Evolutionary conservation across 2,329 filamentous ascomycete species (phyloP), one percentile per base, ranked within the genome.

Genomic region (Cladosporium sp.): DNA sequence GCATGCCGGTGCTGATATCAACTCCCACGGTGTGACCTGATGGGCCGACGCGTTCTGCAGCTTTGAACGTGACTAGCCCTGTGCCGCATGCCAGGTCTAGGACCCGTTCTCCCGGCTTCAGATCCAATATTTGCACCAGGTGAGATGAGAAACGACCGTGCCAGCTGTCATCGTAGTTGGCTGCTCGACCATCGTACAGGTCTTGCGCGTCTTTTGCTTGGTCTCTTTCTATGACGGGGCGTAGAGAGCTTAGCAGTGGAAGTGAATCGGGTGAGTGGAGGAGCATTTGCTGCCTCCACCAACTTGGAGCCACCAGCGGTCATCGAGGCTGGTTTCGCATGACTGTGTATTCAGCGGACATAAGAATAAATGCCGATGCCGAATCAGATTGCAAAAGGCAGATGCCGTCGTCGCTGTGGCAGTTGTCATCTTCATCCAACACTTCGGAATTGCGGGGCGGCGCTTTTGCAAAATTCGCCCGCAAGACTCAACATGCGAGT

Each of bases 81-180:
- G 81, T 83, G 4, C 81, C 80, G 67, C 80, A 82, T 6, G 80
- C 81, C 18, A 83, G 73, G 64, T 83, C 81, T 14, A 83, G 76
- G n/a, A 83, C 70, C 26, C 76, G 66, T 60, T 81, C 76, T 30
- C 79, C 80, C 14, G 76, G 71, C 58, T 70, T 52, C 8, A 72
- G 65, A 5, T 69, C 58, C 6, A 71, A 59, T 11, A 70, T 68
- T 32, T 77, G 72, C 10, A 77, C 70, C 66, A 81, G 79, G 34
- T 79, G 75, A 34, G 69, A 71, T 2, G 79, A 78, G 65, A 81
- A 80, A 34, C 74, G 71, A 18, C 72, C 72, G 66, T 82, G 81
- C 75, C 77, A 80, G n/a, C 76, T 78, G 34, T 77, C 71, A 57
- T 82, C 79, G 70, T 82, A 81, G 26, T 69, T 72, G 21, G 67